These are phyloP conservation scores for Choiromyces venosus DNA, from an alignment of 495 filamentous ascomycete species.

Conservation along the genomic window DNA sequence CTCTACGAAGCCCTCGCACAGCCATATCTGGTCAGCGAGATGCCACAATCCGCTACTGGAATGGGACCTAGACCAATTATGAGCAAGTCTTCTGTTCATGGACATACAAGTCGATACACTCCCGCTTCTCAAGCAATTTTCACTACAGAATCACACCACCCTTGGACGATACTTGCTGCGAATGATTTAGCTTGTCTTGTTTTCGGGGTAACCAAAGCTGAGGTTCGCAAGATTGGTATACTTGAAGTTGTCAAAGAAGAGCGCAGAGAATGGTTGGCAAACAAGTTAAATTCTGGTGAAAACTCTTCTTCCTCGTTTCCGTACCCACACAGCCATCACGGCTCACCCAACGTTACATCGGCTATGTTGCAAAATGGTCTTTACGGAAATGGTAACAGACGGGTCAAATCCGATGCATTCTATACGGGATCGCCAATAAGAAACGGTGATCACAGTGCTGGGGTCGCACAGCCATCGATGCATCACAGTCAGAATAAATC, in stretches of 20 bases:
- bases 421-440: constrained; percentile 39
- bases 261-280: constrained; percentile 79
- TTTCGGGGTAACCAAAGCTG: constrained; percentile 89
- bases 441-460: constrained; percentile 20
- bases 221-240: constrained; percentile 91
- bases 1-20: constrained; percentile 84
- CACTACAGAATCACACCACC: constrained; percentile 76
- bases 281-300: constrained; percentile 59
- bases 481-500: constrained; percentile 57
- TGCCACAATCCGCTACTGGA: constrained; percentile 44
- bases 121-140: constrained; percentile 95
- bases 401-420: constrained; percentile 43
- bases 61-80: constrained; percentile 29
- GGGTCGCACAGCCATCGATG: constrained; percentile 51
- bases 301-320: constrained; percentile 45
- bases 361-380: constrained; percentile 32
- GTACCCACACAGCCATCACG: constrained; percentile 47
- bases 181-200: constrained; percentile 95
- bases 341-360: constrained; percentile 35
- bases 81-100: constrained; percentile 55
- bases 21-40: constrained; percentile 59
- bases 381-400: constrained; percentile 40
- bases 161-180: constrained; percentile 94
- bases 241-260: constrained; percentile 89
- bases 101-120: constrained; percentile 81